Conservation (phyloP, 345 rosid genomes). For the Litchi chinensis region DNA sequence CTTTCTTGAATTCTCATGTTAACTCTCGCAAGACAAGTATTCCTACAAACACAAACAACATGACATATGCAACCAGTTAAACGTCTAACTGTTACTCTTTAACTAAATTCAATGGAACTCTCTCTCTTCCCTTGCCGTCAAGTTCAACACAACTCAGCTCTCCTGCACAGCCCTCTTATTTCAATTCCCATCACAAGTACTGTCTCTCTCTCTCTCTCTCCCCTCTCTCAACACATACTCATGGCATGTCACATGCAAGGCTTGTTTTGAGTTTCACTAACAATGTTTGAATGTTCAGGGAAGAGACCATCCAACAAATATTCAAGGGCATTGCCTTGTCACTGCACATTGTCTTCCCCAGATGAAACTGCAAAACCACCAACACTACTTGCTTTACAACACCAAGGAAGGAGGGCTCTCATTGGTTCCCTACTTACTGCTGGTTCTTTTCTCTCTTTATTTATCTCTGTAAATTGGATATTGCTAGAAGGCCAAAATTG, state of each 20-base stretch:
- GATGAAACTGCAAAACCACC: slow-evolving; percentile 29
- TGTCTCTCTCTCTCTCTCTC: slow-evolving; percentile 1
- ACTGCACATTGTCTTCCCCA: slow-evolving; percentile 51
- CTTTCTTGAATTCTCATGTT: not conserved
- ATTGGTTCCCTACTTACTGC: slow-evolving; percentile 58
- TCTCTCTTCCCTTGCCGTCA: slow-evolving; percentile 40
- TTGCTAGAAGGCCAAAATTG: not conserved
- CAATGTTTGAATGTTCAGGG: slow-evolving; percentile 34
- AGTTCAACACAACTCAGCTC: slow-evolving; percentile 25
- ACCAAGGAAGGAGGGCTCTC: slow-evolving; percentile 60
- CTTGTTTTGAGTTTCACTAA: not conserved
- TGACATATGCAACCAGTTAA: not conserved
- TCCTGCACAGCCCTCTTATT: slow-evolving; percentile 32
- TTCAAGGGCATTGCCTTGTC: slow-evolving; percentile 29
- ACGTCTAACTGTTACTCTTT: slow-evolving; percentile 13
- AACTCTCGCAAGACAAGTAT: not conserved
- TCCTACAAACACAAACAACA: not conserved
- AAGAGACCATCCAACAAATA: slow-evolving; percentile 31
- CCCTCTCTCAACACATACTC: not conserved
- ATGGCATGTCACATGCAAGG: not conserved
- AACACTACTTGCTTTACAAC: slow-evolving; percentile 22
- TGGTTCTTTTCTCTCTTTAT: slow-evolving; percentile 38
- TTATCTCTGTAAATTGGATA: not conserved
- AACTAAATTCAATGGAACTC: slow-evolving; percentile 45
- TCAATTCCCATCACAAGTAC: slow-evolving; percentile 22